These are phyloP conservation scores for Pseudonitzschia multistriata DNA, from an alignment of 108 stramenopile species.

Conservation along the genomic window DNA sequence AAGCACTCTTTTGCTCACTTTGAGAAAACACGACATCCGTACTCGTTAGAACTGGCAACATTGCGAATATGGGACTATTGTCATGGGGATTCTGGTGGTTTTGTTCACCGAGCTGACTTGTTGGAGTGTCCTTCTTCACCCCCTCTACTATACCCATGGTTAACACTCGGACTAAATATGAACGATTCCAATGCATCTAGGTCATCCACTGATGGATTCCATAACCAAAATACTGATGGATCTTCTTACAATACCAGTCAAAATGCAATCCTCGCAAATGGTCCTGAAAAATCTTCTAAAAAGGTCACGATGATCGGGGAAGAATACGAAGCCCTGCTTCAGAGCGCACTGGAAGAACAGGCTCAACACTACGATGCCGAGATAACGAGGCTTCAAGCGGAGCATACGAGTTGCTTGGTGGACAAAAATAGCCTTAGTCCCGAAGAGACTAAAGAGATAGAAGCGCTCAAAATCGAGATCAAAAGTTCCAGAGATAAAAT, in stretches of 20 bases:
- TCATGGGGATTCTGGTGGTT: constrained; percentile 56
- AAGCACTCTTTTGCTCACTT: constrained; percentile 88
- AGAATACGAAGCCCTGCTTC: constrained; percentile 84
- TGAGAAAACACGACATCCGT: constrained; percentile 79
- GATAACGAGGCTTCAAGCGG: constrained; percentile 62
- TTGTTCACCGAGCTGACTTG: constrained; percentile 86
- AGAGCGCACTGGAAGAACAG: constrained; percentile 90
- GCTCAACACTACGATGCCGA: constrained; percentile 84
- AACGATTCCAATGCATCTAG: background rate
- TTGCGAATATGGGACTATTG: constrained; percentile 95
- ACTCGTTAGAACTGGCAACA: constrained; percentile 91
- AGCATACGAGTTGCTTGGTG: constrained; percentile 52
- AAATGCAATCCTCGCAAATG: background rate
- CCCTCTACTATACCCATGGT: constrained; percentile 35
- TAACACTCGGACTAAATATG: constrained; percentile 5
- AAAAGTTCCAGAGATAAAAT: constrained; percentile 41
- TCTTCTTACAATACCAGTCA: background rate
- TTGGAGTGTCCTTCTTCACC: constrained; percentile 71
- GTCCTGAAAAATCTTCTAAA: constrained; percentile 49
- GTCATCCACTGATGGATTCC: background rate
- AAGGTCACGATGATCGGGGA: constrained; percentile 83
- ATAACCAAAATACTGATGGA: background rate
- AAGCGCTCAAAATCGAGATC: constrained; percentile 47
- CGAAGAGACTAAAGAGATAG: constrained; percentile 60
- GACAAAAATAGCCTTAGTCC: constrained; percentile 45